These are phyloP conservation scores for Geranium incanum DNA, from an alignment of 441 rosid species.

Conservation along the genomic window DNA sequence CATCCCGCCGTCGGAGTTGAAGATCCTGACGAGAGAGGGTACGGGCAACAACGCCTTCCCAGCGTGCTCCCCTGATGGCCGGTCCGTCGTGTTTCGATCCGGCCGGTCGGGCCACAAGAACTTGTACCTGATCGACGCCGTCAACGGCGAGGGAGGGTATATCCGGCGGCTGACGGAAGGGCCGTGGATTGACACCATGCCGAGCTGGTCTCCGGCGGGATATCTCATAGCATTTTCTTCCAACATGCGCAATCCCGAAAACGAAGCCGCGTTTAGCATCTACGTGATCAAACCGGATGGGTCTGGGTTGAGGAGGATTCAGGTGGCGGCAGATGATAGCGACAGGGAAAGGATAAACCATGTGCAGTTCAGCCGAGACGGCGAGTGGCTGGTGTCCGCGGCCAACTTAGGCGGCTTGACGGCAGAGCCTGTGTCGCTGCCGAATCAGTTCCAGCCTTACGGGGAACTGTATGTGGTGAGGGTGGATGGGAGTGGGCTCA, in stretches of 20 bases:
- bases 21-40: conserved; percentile 51
- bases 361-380: conserved; percentile 55
- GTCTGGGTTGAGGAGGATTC: conserved; percentile 45
- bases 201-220: conserved; percentile 67
- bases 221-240: conserved; percentile 89
- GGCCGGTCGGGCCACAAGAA: conserved; percentile 73
- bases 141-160: conserved; percentile 50
- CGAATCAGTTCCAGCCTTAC: conserved; percentile 81
- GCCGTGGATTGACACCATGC: conserved; percentile 81
- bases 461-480: conserved; percentile 54
- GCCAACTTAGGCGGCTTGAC: conserved; percentile 51
- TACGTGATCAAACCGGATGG: conserved; percentile 68
- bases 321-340: conserved; percentile 34
- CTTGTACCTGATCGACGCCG: conserved; percentile 50
- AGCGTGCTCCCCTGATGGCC: conserved; percentile 74
- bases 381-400: conserved; percentile 64
- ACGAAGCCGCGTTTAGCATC: conserved; percentile 36
- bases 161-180: conserved; percentile 59
- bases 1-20: conserved; percentile 16
- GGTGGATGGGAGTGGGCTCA: conserved; percentile 54
- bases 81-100: conserved; percentile 62
- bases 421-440: conserved; percentile 68
- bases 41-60: conserved; percentile 84
- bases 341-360: conserved; percentile 72
- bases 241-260: conserved; percentile 48